phyloP scores from a whole-genome alignment of 2,329 filamentous ascomycete genomes.

The Diaporthe batatas region DNA sequence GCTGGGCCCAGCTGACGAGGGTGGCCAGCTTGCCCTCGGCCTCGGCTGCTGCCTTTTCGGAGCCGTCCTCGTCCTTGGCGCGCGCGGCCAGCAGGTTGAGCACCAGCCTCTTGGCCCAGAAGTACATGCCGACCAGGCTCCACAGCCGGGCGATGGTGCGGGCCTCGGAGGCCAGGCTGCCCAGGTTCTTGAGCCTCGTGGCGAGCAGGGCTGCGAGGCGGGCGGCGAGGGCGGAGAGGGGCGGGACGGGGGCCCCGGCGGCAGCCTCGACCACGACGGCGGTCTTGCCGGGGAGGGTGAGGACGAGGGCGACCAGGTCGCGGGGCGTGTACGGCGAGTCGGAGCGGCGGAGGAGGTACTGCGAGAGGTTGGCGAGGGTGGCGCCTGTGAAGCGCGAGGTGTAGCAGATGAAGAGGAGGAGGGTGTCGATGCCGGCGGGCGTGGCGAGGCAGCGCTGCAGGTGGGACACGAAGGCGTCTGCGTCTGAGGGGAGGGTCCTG shows the following conservation, averaged over 20 bases:
- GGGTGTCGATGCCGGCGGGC: constrained; percentile 76
- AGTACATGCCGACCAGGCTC: constrained; percentile 80
- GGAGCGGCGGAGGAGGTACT: constrained; percentile 68
- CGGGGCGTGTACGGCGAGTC: constrained; percentile 50
- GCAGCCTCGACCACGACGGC: constrained; percentile 56
- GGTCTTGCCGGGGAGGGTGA: constrained; percentile 64
- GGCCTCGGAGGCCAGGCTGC: constrained; percentile 76
- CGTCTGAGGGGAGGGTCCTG: constrained; percentile 54
- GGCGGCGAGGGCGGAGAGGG: constrained; percentile 53
- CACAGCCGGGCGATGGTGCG: constrained; percentile 82
- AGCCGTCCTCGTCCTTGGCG: constrained; percentile 44
- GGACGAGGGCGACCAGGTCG: constrained; percentile 65
- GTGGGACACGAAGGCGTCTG: constrained; percentile 68
- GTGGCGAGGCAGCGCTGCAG: constrained; percentile 75
- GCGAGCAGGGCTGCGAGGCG: constrained; percentile 65
- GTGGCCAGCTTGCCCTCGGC: constrained; percentile 58
- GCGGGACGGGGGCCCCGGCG: constrained; percentile 1
- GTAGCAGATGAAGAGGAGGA: constrained; percentile 79
- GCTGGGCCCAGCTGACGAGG: constrained; percentile 74
- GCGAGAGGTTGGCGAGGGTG: constrained; percentile 65
- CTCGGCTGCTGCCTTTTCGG: constrained; percentile 48
- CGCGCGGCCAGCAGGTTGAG: constrained; percentile 51
- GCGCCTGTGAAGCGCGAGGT: constrained; percentile 68
- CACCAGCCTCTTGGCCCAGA: constrained; percentile 71
- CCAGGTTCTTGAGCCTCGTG: constrained; percentile 70